phyloP scores from a whole-genome alignment of 139 green algal genomes.

The Eudorina sp. region DNA sequence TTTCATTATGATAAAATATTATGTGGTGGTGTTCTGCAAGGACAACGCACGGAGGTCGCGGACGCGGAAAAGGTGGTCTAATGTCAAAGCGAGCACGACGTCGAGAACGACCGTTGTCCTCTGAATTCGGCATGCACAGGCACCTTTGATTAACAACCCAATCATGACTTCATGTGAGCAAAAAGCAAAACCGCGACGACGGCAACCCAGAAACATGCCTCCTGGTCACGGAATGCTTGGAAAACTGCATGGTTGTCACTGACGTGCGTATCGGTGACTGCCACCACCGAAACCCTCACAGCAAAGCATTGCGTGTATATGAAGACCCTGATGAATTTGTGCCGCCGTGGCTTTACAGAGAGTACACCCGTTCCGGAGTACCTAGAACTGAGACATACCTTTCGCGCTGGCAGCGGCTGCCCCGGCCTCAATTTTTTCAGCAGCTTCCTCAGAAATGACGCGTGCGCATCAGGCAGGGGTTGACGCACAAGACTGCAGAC shows the following conservation, averaged over 20 bases:
- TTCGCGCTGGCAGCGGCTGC: slow-evolving; percentile 11
- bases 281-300: too few species aligned
- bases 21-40: too few species aligned
- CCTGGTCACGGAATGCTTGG: neutral
- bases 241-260: neutral
- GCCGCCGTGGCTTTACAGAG: neutral
- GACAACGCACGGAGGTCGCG: too few species aligned
- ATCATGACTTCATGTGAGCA: too few species aligned
- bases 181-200: too few species aligned
- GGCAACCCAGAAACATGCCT: neutral
- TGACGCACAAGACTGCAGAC: slow-evolving; percentile 3
- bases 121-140: neutral
- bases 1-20: too few species aligned
- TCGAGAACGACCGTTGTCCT: too few species aligned
- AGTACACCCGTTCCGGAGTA: neutral
- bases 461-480: slow-evolving; percentile 3
- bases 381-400: neutral
- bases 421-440: slow-evolving; percentile 15
- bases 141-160: too few species aligned
- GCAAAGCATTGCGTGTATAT: neutral
- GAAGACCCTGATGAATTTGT: neutral
- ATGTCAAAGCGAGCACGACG: too few species aligned
- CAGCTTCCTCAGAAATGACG: neutral
- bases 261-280: too few species aligned
- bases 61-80: too few species aligned